Conservation (phyloP, 768 basidiomycete genomes). For the Paxillus ammoniavirescens region DNA sequence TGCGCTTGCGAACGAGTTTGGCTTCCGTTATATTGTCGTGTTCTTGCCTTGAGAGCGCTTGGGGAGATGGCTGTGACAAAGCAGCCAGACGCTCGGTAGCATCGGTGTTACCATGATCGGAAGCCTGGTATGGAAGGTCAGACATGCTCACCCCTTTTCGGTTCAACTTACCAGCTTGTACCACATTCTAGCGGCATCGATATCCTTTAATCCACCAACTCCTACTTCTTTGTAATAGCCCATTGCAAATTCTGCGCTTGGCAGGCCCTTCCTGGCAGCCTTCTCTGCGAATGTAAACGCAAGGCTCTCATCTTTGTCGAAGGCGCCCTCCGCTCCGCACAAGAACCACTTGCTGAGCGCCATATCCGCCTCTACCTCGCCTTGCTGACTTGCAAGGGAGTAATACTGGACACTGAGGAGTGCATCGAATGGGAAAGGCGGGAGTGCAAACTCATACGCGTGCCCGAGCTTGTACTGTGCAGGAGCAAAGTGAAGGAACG, state of each 20-base stretch:
- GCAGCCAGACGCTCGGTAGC: slow-evolving; percentile 73
- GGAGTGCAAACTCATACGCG: slow-evolving; percentile 86
- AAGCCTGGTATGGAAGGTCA: slow-evolving; percentile 48
- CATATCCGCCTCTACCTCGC: slow-evolving; percentile 94
- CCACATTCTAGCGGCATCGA: slow-evolving; percentile 71
- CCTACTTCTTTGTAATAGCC: slow-evolving; percentile 95
- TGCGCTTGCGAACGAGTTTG: slow-evolving; percentile 82
- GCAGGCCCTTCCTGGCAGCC: slow-evolving; percentile 68
- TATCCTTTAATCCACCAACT: slow-evolving; percentile 67
- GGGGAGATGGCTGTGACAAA: slow-evolving; percentile 58
- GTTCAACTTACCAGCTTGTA: slow-evolving; percentile 55
- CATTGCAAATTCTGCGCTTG: slow-evolving; percentile 91
- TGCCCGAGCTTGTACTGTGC: slow-evolving; percentile 93
- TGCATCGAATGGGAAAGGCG: slow-evolving; percentile 86
- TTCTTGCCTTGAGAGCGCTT: slow-evolving; percentile 70
- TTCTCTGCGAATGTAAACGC: slow-evolving; percentile 92
- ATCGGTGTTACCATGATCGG: slow-evolving; percentile 76
- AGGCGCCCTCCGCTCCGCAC: slow-evolving; percentile 73
- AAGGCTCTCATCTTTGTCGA: slow-evolving; percentile 85
- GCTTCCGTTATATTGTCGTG: slow-evolving; percentile 77
- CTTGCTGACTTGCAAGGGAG: slow-evolving; percentile 74
- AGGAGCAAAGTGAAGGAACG: slow-evolving; percentile 79
- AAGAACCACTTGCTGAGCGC: slow-evolving; percentile 97
- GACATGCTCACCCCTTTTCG: not conserved
- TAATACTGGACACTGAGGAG: slow-evolving; percentile 91